Evolutionary conservation across 768 basidiomycete genomes (phyloP).

Genomic region (Termitomyces sp.): DNA sequence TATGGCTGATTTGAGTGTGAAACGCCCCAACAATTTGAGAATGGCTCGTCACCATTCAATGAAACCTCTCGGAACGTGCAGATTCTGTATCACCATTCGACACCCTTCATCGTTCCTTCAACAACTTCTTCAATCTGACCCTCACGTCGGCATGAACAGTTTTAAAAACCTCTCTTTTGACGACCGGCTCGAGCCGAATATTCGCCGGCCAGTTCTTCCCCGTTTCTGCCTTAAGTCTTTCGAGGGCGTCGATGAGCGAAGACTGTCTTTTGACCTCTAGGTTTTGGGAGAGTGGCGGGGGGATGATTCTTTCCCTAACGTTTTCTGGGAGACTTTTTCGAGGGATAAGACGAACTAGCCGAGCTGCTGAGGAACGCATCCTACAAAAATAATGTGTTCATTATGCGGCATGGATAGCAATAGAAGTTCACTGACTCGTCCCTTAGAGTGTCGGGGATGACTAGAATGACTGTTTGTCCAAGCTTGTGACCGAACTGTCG

Average conservation of each 20-base stretch:
- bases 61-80: neutral
- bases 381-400: neutral
- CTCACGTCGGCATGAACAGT: constrained; percentile 32
- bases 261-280: constrained; percentile 24
- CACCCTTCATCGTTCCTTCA: constrained; percentile 32
- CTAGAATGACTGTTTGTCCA: neutral
- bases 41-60: neutral
- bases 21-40: neutral
- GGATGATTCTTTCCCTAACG: constrained; percentile 22
- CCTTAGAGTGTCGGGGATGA: neutral
- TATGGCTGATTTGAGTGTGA: neutral
- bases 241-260: constrained; percentile 30
- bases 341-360: constrained; percentile 31
- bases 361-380: constrained; percentile 31
- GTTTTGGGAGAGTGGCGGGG: constrained; percentile 26
- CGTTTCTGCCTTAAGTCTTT: constrained; percentile 25
- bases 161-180: constrained; percentile 34
- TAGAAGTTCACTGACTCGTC: neutral
- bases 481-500: neutral
- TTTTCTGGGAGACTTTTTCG: constrained; percentile 24
- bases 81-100: neutral
- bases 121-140: constrained; percentile 31
- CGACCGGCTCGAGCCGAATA: constrained; percentile 37
- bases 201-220: constrained; percentile 37
- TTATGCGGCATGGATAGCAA: neutral